Evolutionary conservation across 116 monocot species (phyloP).

Genomic region (Thalassia testudinum): DNA sequence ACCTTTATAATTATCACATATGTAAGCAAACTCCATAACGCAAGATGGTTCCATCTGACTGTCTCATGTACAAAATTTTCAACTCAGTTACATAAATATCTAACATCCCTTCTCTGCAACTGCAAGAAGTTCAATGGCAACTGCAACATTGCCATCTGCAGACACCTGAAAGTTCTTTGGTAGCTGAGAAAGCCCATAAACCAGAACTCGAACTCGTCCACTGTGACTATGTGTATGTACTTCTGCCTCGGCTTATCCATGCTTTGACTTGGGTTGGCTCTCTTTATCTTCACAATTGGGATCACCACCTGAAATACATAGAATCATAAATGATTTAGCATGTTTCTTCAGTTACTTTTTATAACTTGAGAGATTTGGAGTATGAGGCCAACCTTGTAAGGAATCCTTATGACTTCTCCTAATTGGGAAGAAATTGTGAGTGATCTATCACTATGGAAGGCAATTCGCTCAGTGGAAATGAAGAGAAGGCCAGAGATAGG

Average conservation of each 20-base stretch:
- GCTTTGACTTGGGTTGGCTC: constrained; percentile 23
- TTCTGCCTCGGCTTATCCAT: constrained; percentile 30
- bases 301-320: constrained; percentile 25
- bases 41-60: not conserved
- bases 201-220: constrained; percentile 56
- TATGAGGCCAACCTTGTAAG: constrained; percentile 26
- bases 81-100: not conserved
- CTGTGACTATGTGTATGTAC: constrained; percentile 40
- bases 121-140: not conserved
- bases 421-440: constrained; percentile 27
- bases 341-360: not conserved
- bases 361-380: not conserved
- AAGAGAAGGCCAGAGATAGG: constrained; percentile 60
- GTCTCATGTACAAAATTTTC: not conserved
- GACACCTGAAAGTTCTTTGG: constrained; percentile 9
- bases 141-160: constrained; percentile 5
- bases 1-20: not conserved
- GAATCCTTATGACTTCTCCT: constrained; percentile 18
- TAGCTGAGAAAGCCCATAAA: constrained; percentile 42
- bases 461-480: constrained; percentile 55
- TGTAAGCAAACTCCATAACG: not conserved
- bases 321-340: not conserved
- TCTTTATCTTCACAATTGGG: constrained; percentile 32
- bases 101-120: not conserved
- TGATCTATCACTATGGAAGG: constrained; percentile 58